These are phyloP conservation scores for Polytrichum formosum DNA, from an alignment of 225 moss, liverwort and hornwort species.

Conservation along the genomic window DNA sequence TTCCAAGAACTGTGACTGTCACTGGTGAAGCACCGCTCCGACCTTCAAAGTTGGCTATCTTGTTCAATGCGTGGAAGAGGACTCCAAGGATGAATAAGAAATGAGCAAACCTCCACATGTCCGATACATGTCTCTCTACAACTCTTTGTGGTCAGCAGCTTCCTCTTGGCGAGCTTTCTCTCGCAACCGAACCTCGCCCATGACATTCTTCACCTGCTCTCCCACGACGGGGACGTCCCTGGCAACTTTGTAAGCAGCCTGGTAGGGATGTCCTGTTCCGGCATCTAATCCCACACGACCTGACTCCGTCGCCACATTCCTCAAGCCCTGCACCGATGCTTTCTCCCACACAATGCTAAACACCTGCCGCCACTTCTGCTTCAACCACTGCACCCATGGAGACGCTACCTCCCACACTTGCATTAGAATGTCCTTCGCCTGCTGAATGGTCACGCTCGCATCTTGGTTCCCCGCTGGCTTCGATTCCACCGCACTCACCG, in stretches of 20 bases:
- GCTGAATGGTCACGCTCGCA: not conserved
- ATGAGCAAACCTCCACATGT: too few species aligned
- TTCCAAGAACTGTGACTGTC: too few species aligned
- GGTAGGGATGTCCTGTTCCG: constrained; percentile 29
- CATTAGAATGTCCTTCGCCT: constrained; percentile 8
- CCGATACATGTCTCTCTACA: not conserved
- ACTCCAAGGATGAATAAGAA: not conserved
- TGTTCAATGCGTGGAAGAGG: not conserved
- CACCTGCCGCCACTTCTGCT: constrained; percentile 15
- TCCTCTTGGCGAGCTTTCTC: constrained; percentile 29
- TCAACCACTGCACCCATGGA: constrained; percentile 23
- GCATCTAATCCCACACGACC: constrained; percentile 19
- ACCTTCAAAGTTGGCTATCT: not conserved
- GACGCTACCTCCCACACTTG: constrained; percentile 17
- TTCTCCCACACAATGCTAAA: constrained; percentile 18
- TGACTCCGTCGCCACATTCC: constrained; percentile 15
- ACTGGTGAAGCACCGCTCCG: too few species aligned
- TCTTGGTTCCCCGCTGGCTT: not conserved
- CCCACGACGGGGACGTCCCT: constrained; percentile 25
- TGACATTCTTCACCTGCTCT: constrained; percentile 19
- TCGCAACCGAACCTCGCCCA: constrained; percentile 38
- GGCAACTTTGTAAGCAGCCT: constrained; percentile 43
- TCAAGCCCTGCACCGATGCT: constrained; percentile 30
- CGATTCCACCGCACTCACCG: not conserved
- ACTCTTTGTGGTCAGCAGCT: not conserved